A percentile compares a stretch with the other conserved stretches of the same genome.
These are phyloP conservation scores for Pythium sp. DNA, from an alignment of 352 stramenopile species.

Conservation along the genomic window DNA sequence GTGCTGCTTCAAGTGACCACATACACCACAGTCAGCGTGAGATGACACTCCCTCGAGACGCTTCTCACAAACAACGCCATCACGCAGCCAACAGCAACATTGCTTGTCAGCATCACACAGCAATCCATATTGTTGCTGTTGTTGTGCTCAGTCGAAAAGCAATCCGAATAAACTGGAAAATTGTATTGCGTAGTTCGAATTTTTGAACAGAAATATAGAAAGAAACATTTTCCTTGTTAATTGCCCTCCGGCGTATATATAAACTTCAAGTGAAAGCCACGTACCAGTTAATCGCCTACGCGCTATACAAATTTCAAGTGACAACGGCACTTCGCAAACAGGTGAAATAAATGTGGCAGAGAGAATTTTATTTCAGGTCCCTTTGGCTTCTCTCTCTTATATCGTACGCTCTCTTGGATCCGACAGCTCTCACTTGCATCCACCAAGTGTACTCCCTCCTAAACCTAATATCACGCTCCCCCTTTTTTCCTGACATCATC, in stretches of 20 bases:
- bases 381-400: background rate
- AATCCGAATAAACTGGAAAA: background rate
- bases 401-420: background rate
- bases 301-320: no score
- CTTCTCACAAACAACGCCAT: no score
- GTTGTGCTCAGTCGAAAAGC: background rate
- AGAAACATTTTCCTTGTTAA: background rate
- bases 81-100: no score
- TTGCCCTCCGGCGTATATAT: no score
- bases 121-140: no score
- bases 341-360: constrained; percentile 1
- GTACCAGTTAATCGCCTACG: no score
- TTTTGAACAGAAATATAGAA: background rate
- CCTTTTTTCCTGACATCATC: background rate
- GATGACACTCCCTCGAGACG: no score
- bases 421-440: background rate
- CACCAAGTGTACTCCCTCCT: background rate
- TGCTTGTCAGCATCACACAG: no score
- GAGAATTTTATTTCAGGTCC: constrained; percentile 7
- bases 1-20: background rate
- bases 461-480: background rate
- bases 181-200: background rate
- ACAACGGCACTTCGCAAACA: no score
- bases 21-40: no score
- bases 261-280: no score